phyloP scores from a whole-genome alignment of 805 yeast species.

The Priceomyces fermenticarens region DNA sequence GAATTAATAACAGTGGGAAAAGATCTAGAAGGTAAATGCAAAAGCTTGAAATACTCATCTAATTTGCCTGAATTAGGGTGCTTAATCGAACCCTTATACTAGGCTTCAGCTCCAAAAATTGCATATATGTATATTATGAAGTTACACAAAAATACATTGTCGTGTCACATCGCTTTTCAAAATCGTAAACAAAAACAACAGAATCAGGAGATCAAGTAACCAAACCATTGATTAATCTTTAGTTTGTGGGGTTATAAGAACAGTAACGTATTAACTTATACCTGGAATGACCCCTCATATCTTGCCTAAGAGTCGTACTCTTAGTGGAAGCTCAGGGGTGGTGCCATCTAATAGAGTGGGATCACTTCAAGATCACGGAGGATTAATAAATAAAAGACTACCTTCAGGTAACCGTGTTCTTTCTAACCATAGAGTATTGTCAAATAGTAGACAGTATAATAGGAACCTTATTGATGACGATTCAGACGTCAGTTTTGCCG shows the following conservation, averaged over 20 bases:
- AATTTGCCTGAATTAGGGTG: not conserved
- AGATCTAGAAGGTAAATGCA: not conserved
- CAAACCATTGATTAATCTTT: not conserved
- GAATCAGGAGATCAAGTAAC: not conserved
- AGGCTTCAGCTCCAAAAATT: not conserved
- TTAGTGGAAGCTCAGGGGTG: slow-evolving; percentile 5
- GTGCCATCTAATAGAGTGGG: slow-evolving; percentile 11
- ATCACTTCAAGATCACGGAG: slow-evolving; percentile 3
- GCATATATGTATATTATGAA: not conserved
- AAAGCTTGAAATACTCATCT: no score
- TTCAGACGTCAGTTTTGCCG: slow-evolving; percentile 18
- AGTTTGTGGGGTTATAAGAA: not conserved
- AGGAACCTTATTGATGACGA: slow-evolving; percentile 17
- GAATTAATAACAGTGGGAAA: slow-evolving; percentile 21
- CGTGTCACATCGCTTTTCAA: not conserved
- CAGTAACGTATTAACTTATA: not conserved
- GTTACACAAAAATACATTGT: not conserved
- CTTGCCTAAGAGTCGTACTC: slow-evolving; percentile 24
- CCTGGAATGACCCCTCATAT: slow-evolving; percentile 11
- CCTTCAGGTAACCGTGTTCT: slow-evolving; percentile 6
- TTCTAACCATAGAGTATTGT: slow-evolving; percentile 8
- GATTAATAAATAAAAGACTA: slow-evolving; percentile 7
- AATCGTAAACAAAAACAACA: not conserved
- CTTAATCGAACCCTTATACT: not conserved
- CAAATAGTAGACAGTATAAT: slow-evolving; percentile 14